Evolutionary conservation across 768 basidiomycete genomes (phyloP).

Genomic region (Mycena rebaudengoi): DNA sequence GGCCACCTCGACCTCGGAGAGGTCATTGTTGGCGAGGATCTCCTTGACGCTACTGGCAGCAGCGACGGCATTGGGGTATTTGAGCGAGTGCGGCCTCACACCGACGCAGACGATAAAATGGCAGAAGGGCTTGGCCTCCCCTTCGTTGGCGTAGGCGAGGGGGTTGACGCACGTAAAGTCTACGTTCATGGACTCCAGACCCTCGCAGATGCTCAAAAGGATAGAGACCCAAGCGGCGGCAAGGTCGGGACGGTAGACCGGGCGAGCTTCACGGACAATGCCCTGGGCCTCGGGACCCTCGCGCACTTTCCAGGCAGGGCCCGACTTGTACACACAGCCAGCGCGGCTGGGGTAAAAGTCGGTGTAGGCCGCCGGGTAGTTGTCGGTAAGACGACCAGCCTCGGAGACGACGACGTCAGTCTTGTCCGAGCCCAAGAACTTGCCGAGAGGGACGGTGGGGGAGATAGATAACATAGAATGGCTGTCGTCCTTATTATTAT

Average conservation of each 20-base stretch:
- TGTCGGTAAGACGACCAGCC: background rate
- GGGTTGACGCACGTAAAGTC: slow-evolving; percentile 41
- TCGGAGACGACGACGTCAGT: too few species aligned
- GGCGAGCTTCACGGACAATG: slow-evolving; percentile 33
- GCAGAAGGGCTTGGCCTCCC: slow-evolving; percentile 26
- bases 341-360: slow-evolving; percentile 39
- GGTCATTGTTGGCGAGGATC: slow-evolving; percentile 35
- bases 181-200: slow-evolving; percentile 37
- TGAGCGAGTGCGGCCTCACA: slow-evolving; percentile 39
- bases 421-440: too few species aligned
- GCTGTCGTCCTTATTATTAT: too few species aligned
- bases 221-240: slow-evolving; percentile 32
- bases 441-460: too few species aligned
- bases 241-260: slow-evolving; percentile 40
- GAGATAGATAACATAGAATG: too few species aligned
- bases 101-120: slow-evolving; percentile 40
- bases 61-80: slow-evolving; percentile 33
- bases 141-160: slow-evolving; percentile 39
- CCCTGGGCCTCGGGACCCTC: slow-evolving; percentile 27
- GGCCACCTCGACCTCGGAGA: slow-evolving; percentile 44
- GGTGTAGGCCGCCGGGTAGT: slow-evolving; percentile 17
- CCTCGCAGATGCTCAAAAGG: slow-evolving; percentile 26
- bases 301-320: slow-evolving; percentile 34
- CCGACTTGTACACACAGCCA: slow-evolving; percentile 39
- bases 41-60: slow-evolving; percentile 33